Evolutionary conservation across 176 grass and related monocot genomes (phyloP), one percentile per base, ranked within the genome.

Genomic region (Pontederia crassipes): DNA sequence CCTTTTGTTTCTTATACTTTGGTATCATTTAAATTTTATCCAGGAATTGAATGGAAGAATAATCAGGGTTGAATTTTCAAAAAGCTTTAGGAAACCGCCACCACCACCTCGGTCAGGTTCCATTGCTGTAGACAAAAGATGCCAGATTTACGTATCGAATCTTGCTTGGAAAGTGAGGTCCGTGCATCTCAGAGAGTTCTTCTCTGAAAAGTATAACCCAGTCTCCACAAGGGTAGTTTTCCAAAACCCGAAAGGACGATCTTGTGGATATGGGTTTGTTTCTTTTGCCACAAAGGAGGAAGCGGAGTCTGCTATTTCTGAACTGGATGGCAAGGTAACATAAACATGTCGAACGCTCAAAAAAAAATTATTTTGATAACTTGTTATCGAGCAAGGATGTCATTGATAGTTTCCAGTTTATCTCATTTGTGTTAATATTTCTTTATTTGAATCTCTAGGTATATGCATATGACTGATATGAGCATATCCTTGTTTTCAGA

Each of bases 251-350:
- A 73, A 45, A 13, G 77, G 74, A 77, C 76, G 74, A 55, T 76
- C 93, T 72, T 78, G 81, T 65, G 93, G 87, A n/a, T 97, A 91
- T 24, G 81, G 93, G 55, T 97, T 97, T 83, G 93, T 91, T 72
- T 75, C 62, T 55, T 97, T 91, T 61, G 81, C 71, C 47, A 91
- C 87, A 50, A 76, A 85, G 64, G 79, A 81, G 61, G 87, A 91
- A 70, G 92, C 79, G 11, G 87, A 88, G 49, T 55, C 58, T 49
- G 87, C 93, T 75, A 75, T 97, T 71, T 71, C 45, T 72, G 87
- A 91, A 62, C 81, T 97, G 56, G 69, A 97, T 76, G 87, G 81
- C 45, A 91, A 97, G 92, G 92, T 97, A 27, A 64, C 28, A 49
- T 47, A 63, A 10, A 75, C 11, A 16, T 28, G 10, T 61, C 77